Evolutionary conservation across 202 grass and related monocot genomes (phyloP).

Genomic region (Schoenoplectus tabernaemontani): DNA sequence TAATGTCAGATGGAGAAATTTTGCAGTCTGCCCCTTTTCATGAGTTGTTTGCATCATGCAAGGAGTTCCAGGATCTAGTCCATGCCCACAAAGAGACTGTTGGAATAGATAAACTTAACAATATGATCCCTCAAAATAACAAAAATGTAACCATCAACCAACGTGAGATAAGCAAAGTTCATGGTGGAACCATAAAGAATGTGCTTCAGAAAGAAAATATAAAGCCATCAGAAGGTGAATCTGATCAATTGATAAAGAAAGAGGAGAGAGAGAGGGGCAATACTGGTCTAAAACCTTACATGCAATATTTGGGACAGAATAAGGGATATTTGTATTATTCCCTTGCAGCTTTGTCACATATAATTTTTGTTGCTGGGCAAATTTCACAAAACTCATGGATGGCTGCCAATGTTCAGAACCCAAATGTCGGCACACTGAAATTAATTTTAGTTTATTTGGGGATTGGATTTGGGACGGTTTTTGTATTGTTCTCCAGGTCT

Average conservation of each 20-base stretch:
- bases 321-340: conserved; percentile 63
- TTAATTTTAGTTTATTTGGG: conserved; percentile 67
- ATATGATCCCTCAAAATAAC: conserved; percentile 1
- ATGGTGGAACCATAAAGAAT: neutral
- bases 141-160: conserved; percentile 26
- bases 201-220: conserved; percentile 21
- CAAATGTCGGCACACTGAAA: conserved; percentile 45
- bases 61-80: conserved; percentile 75
- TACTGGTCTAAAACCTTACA: conserved; percentile 66
- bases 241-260: conserved; percentile 67
- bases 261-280: conserved; percentile 87
- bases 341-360: conserved; percentile 39
- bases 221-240: conserved; percentile 18
- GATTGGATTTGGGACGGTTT: conserved; percentile 43
- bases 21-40: conserved; percentile 50
- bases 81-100: conserved; percentile 59
- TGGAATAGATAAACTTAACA: conserved; percentile 38
- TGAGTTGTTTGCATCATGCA: conserved; percentile 45
- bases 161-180: conserved; percentile 32
- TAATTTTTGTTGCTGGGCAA: conserved; percentile 56
- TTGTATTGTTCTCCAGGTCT: conserved; percentile 58
- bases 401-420: conserved; percentile 77
- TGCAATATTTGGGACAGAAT: conserved; percentile 55
- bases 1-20: conserved; percentile 78
- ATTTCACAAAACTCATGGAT: conserved; percentile 94